Evolutionary conservation across 2,329 filamentous ascomycete species (phyloP), one percentile per base, ranked within the genome.

Genomic region (Monosporascus sp.): DNA sequence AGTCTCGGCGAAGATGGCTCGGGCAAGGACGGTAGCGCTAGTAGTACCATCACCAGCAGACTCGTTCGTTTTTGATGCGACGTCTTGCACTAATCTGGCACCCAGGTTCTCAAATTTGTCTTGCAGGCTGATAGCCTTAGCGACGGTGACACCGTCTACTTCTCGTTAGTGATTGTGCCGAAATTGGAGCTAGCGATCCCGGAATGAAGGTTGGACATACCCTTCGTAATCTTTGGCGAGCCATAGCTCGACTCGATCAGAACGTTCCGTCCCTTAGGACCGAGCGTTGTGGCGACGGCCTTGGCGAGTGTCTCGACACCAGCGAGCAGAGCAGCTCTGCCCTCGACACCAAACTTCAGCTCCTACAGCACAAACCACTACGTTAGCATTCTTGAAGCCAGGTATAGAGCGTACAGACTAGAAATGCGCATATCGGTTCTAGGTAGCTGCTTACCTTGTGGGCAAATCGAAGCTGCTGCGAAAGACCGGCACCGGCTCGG

Each of bases 81-180:
- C 94, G 75, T 99, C 94, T 78, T 97, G 92, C 65, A 99, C 85
- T 63, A 99, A 86, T 70, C 90, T 89, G 68, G 94, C 94, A 73
- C 94, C 94, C 65, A 99, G 89, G 82, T 99, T 99, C 80, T 99
- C 94, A 76, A 97, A 99, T 79, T 97, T 97, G 83, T 99, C 94
- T 82, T 99, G 86, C 62, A 99, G 85, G 60, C 84, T 85, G 68
- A 99, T 89, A 60, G 93, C 91, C 78, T 88, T 93, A 65, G 89
- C 89, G 65, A 94, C 89, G 65, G 88, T 92, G 47, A 94, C 89
- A 85, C 89, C 89, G 75, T 94, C 89, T 92, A 60, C 37, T 51
- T 50, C 51, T 24, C 52, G 58, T 68, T 60, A 69, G 64, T 58
- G 54, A 43, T 18, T 43, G 8, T 46, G 43, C 58, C 17, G 51